Evolutionary conservation across 768 basidiomycete genomes (phyloP).

Genomic region (Tephrocybe sp.): DNA sequence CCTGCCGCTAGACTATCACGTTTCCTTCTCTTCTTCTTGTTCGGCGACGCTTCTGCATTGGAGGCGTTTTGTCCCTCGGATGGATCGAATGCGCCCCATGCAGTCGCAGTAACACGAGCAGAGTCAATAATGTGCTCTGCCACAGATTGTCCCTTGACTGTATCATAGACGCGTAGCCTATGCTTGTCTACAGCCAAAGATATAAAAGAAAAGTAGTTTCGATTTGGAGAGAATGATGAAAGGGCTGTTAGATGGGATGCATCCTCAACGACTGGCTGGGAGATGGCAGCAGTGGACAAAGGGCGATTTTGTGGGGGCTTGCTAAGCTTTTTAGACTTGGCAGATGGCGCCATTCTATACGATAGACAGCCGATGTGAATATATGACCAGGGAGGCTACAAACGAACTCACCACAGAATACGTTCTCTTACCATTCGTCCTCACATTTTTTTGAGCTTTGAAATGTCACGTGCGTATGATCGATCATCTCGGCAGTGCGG

Average conservation of each 20-base stretch:
- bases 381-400: neutral
- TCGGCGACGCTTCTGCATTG: constrained; percentile 34
- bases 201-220: constrained; percentile 56
- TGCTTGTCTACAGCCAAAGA: constrained; percentile 74
- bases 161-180: constrained; percentile 64
- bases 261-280: constrained; percentile 55
- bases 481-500: constrained; percentile 13
- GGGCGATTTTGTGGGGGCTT: constrained; percentile 57
- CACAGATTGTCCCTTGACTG: constrained; percentile 50
- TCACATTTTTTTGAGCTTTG: constrained; percentile 13
- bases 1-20: constrained; percentile 27
- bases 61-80: constrained; percentile 22
- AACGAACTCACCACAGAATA: constrained; percentile 9
- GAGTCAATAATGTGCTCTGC: constrained; percentile 59
- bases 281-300: constrained; percentile 51
- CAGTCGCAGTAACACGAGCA: constrained; percentile 52
- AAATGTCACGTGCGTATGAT: constrained; percentile 14
- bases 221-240: constrained; percentile 61
- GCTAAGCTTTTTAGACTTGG: constrained; percentile 54
- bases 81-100: constrained; percentile 47
- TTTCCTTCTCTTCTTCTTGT: constrained; percentile 58
- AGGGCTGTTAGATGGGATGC: constrained; percentile 40
- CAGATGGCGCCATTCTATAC: constrained; percentile 39
- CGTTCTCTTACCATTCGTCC: too few relatives aligned
- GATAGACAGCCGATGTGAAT: neutral